phyloP scores from a whole-genome alignment of 2,329 filamentous ascomycete species.

The Phyllosticta citribraziliensis region DNA sequence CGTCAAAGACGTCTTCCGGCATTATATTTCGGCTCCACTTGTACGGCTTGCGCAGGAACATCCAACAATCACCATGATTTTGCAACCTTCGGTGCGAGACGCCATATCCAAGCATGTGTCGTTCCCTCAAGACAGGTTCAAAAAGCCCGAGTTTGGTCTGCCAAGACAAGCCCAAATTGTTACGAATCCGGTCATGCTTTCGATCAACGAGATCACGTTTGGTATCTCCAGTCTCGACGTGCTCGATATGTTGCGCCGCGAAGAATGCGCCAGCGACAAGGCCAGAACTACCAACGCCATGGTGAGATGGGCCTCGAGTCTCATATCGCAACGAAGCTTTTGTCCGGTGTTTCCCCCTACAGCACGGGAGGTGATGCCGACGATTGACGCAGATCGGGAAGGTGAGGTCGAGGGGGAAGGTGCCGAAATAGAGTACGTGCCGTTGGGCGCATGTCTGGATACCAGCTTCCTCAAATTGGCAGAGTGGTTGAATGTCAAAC shows the following conservation, averaged over 20 bases:
- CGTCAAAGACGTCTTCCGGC: constrained; percentile 72
- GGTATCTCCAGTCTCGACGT: constrained; percentile 78
- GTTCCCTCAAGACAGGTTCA: constrained; percentile 71
- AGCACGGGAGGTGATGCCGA: constrained; percentile 55
- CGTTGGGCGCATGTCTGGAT: constrained; percentile 67
- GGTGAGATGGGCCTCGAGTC: constrained; percentile 60
- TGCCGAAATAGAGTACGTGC: constrained; percentile 33
- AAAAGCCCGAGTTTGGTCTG: constrained; percentile 61
- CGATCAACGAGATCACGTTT: constrained; percentile 76
- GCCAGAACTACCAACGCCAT: constrained; percentile 52
- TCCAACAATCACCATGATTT: constrained; percentile 69
- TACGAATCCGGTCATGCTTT: constrained; percentile 83
- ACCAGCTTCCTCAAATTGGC: constrained; percentile 76
- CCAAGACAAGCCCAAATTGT: constrained; percentile 68
- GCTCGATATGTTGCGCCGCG: constrained; percentile 67
- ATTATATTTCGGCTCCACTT: constrained; percentile 65
- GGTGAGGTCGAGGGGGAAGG: constrained; percentile 39
- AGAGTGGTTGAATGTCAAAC: constrained; percentile 78
- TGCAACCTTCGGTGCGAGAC: constrained; percentile 76
- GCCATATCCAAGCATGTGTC: constrained; percentile 73
- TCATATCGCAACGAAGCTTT: constrained; percentile 86
- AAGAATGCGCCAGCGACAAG: constrained; percentile 55
- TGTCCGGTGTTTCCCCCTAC: constrained; percentile 80
- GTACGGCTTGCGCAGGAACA: constrained; percentile 59
- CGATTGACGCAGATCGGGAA: constrained; percentile 33